Base-by-base conservation (phyloP, 805 yeast genomes). In the Limtongozyma cylindracea region DNA sequence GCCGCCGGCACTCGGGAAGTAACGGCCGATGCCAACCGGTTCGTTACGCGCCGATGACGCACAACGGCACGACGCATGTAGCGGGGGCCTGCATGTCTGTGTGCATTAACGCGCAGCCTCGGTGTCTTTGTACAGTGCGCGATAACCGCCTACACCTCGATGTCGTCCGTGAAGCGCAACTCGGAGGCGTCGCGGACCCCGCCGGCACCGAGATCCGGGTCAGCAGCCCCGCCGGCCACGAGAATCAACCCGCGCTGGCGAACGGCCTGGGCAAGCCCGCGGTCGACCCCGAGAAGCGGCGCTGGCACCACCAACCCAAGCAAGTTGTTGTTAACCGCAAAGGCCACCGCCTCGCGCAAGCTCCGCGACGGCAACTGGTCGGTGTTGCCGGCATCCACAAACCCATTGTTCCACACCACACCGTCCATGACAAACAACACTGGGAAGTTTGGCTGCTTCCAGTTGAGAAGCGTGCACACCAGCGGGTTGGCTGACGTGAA, bases 381-480 rank as follows among this genome's bases (percentile, higher is more conserved):
- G 25, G 33, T 19, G 8, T 25, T 21, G 18, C 25, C 24, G 6
- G 36, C 40, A 2, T 37, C 45, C 19, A 52, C 31, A n/a, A 43
- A 27, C 3, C 56, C 57, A 30, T 51, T 49, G 36, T 40, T 33
- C 38, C 37, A 41, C 20, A 54, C 47, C 8, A 68, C 48, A n/a
- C 78, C 76, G 32, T 65, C 68, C 59, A 82, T 62, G 25, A 69
- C 63, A 45, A 76, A 73, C 31, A 88, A 67, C 1, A 88, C 96
- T 0, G 98, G 95, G 45, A 72, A 88, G 41, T 84, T 84, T 9
- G 98, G 96, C 45, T 88, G 98, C 44, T 88, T 88, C 98, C 98
- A 88, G 45, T 88, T 88, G 33, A 88, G 47, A 20, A 78, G 73
- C 8, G 92, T 77, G 45, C 96, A 88, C n/a, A 80, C 77, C 20